A percentile compares a stretch with the other conserved stretches of the same genome.
phyloP scores from a whole-genome alignment of 768 basidiomycete species.

The Amyloporia xantha region DNA sequence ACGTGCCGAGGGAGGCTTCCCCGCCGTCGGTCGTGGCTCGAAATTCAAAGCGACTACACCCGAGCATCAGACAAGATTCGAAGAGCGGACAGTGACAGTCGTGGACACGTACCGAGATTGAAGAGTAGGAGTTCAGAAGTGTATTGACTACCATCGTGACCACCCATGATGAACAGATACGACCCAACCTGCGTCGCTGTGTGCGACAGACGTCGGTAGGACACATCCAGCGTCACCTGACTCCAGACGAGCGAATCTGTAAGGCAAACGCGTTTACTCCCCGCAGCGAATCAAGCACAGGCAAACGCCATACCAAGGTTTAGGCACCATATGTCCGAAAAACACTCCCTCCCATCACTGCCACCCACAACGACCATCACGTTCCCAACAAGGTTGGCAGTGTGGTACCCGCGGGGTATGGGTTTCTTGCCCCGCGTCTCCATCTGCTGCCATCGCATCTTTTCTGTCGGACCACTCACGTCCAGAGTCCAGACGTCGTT shows the following conservation, averaged over 20 bases:
- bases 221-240: slow-evolving; percentile 34
- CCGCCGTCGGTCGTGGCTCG: slow-evolving; percentile 63
- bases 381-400: slow-evolving; percentile 78
- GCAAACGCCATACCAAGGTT: slow-evolving; percentile 53
- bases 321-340: slow-evolving; percentile 82
- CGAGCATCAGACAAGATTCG: not conserved
- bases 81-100: not conserved
- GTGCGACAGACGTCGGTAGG: slow-evolving; percentile 70
- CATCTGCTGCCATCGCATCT: slow-evolving; percentile 55
- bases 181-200: slow-evolving; percentile 88
- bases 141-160: slow-evolving; percentile 79
- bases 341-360: slow-evolving; percentile 84
- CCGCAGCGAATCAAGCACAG: not conserved
- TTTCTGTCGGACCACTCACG: slow-evolving; percentile 35
- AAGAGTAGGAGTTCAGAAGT: slow-evolving; percentile 70
- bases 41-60: slow-evolving; percentile 73
- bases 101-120: slow-evolving; percentile 70
- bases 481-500: slow-evolving; percentile 90
- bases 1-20: slow-evolving; percentile 63
- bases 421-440: slow-evolving; percentile 50
- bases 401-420: slow-evolving; percentile 78
- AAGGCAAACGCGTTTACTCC: not conserved
- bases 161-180: slow-evolving; percentile 84
- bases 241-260: slow-evolving; percentile 30
- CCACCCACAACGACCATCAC: slow-evolving; percentile 89